Evolutionary conservation across 1,284 basidiomycete genomes (phyloP), one percentile per base, ranked within the genome.

Genomic region (Cryptococcus sp.): DNA sequence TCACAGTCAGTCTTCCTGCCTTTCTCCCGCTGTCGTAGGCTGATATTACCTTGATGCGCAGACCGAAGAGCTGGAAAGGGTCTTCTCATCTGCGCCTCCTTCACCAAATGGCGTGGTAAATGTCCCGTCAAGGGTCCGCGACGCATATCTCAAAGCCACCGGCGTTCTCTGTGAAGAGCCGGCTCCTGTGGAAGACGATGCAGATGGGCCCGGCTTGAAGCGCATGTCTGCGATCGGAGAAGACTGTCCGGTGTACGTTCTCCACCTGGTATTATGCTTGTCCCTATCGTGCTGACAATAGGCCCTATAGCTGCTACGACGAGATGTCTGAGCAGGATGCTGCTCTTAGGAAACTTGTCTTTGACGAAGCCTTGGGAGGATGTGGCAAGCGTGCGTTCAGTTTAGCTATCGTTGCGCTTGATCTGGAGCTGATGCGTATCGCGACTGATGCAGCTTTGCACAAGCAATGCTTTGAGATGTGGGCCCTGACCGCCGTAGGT

Each of bases 221-320:
- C 64, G 57, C 27, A 52, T 60, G 19, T 44, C 35, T 13, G 57
- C 68, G 5, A 54, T 71, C 15, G 73, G 73, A 1, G 72, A 75
- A 17, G 73, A 75, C 52, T 75, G 73, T 53, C 69, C 73, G 10
- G 61, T 75, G 72, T 75, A 57, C 15, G 69, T 64, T n/a, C 27
- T 39, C 47, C 41, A 40, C 38, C 25, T 35, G 27, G 8, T 1
- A 17, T 53, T 17, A 23, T 17, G 19, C 19, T 23, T 5, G 22
- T n/a, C 19, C 47, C 17, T 47, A 47, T 5, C 10, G 31, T 5
- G 38, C 20, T 23, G 45, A 23, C 25, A 22, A 8, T 42, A 11
- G 20, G 10, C 25, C 17, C 11, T 3, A 15, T 41, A 73, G 72
- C 3, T 74, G 72, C 47, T 74, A 68, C 49, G 71, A 73, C 15